Base-by-base conservation (phyloP, 495 filamentous ascomycete genomes). In the Aspergillus panamensis region DNA sequence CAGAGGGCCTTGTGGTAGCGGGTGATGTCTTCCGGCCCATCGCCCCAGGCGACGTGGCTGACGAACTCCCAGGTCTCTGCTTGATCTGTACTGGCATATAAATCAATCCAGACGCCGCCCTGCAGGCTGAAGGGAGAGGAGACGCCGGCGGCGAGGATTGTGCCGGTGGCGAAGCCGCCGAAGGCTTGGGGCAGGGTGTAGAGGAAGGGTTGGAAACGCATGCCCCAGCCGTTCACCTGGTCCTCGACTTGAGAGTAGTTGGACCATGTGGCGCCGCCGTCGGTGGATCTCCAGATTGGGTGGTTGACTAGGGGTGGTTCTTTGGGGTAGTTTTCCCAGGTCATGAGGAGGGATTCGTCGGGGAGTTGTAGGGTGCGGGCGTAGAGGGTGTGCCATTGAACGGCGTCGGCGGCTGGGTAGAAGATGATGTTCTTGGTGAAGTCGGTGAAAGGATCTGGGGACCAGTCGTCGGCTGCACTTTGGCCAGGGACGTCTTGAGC, bases 321-420 rank as follows among this genome's bases (percentile, higher is more conserved):
- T 0, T 74, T 75, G 13, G 69, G 74, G 61, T 83, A 83, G 68
- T 82, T 80, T 61, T 80, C 80, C 80, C 83, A 83, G 3, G 83
- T 87, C 30, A 49, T 55, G 45, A 61, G 52, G 48, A 61, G 61
- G 51, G 43, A 33, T 49, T 48, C 58, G 51, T 57, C 61, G 42
- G 63, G 58, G 48, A 53, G 50, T 43, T 61, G 59, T 8, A 57
- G 35, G 19, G 45, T 47, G 17, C 59, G 53, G 6, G 59, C 59
- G 39, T 61, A 61, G 3, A 61, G 48, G 0, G 53, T 56, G 29
- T 55, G 52, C 52, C 52, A 55, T 2, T 55, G 25, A 3, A 55
- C 52, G 0, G 52, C 52, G 8, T 44, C 39, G 9, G 19, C 16
- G 0, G 17, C 19, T 7, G 52, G 52, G 29, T 55, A 45, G 10